phyloP scores from a whole-genome alignment of 2,329 filamentous ascomycete genomes.

The Fusarium beomiforme region DNA sequence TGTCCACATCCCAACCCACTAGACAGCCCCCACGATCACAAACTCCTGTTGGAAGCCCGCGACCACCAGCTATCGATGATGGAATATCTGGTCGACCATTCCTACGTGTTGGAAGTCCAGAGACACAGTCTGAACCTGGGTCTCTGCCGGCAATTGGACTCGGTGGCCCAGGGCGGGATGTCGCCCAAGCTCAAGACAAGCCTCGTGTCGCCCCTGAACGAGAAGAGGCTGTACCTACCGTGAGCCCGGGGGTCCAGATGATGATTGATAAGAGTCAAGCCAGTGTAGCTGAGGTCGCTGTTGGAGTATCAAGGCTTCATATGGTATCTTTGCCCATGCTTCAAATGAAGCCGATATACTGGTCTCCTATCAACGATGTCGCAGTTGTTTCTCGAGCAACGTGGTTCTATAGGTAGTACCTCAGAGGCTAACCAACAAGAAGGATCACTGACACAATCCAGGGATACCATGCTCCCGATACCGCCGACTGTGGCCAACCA shows the following conservation, averaged over 20 bases:
- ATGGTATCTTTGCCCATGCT: conserved; percentile 84
- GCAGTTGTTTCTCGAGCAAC: conserved; percentile 85
- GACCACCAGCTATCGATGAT: conserved; percentile 51
- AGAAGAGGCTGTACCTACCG: conserved; percentile 13
- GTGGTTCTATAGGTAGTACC: conserved; percentile 85
- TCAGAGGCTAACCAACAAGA: too few species aligned
- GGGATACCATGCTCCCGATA: conserved; percentile 90
- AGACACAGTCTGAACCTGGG: conserved; percentile 38
- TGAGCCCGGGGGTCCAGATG: conserved; percentile 3
- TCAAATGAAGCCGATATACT: conserved; percentile 97
- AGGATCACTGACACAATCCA: conserved; percentile 40
- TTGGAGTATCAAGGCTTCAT: conserved; percentile 90
- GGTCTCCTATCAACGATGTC: conserved; percentile 92
- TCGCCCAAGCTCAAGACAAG: conserved; percentile 1
- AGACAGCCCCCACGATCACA: conserved; percentile 35
- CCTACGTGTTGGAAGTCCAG: conserved; percentile 55
- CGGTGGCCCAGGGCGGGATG: conserved; percentile 6
- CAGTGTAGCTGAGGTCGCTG: conserved; percentile 71
- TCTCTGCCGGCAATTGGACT: conserved; percentile 11
- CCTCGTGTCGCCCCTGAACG: background rate
- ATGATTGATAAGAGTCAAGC: conserved; percentile 30
- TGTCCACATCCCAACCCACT: conserved; percentile 34
- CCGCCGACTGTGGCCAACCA: conserved; percentile 89
- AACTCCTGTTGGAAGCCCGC: conserved; percentile 39
- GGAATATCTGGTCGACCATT: conserved; percentile 67